Evolutionary conservation across 768 basidiomycete genomes (phyloP).

Genomic region (Calvatia gigantea): DNA sequence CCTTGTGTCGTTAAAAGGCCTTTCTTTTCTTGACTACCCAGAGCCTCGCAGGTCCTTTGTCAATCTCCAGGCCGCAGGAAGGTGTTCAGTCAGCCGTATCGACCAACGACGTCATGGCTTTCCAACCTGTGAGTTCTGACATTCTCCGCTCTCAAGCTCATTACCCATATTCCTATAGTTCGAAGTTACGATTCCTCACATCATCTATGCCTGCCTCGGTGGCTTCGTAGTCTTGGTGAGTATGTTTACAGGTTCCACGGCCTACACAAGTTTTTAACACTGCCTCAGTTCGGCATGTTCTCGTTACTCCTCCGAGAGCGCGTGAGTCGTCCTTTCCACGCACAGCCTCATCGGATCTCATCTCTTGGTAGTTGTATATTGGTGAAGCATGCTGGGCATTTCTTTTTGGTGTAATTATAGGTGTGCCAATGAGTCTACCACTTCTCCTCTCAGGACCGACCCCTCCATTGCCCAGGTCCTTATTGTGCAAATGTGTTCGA

Average conservation of each 20-base stretch:
- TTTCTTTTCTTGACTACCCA: neutral
- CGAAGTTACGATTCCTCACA: conserved; percentile 66
- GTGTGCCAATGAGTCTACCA: conserved; percentile 38
- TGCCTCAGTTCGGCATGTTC: conserved; percentile 85
- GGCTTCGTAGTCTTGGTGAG: conserved; percentile 80
- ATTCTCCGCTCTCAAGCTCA: conserved; percentile 9
- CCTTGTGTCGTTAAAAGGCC: conserved; percentile 1
- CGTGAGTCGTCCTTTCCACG: conserved; percentile 35
- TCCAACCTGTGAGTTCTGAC: conserved; percentile 41
- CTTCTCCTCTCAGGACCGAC: conserved; percentile 8
- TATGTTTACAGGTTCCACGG: neutral
- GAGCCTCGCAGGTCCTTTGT: neutral
- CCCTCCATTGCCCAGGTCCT: conserved; percentile 49
- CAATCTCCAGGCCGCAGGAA: neutral
- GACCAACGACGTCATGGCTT: conserved; percentile 36
- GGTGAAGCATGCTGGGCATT: conserved; percentile 98
- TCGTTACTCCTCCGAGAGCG: conserved; percentile 87
- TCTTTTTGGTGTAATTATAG: conserved; percentile 87
- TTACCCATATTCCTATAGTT: conserved; percentile 34
- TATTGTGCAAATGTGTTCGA: conserved; percentile 80
- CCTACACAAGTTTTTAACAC: neutral
- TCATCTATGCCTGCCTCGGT: conserved; percentile 76
- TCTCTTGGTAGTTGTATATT: conserved; percentile 63
- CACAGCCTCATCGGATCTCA: conserved; percentile 7
- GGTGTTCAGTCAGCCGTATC: conserved; percentile 7